A percentile compares a stretch with the other conserved stretches of the same genome.
Evolutionary conservation across 805 yeast species (phyloP).

Genomic region (Suhomyces canberraensis): DNA sequence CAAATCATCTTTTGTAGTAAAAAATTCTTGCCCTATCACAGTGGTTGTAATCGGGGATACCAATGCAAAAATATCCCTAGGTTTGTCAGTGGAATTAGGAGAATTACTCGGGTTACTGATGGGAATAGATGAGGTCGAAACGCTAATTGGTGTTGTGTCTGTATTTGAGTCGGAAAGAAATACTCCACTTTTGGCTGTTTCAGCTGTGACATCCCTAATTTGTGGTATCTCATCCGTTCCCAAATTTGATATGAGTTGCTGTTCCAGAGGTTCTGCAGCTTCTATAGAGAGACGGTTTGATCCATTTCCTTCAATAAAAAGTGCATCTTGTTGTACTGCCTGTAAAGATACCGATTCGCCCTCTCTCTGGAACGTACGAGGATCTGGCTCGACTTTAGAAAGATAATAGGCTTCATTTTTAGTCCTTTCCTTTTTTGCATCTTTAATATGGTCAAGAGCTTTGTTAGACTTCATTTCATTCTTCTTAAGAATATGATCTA

Average conservation of each 20-base stretch:
- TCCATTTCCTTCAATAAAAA: neutral
- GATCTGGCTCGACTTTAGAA: neutral
- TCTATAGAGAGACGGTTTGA: neutral
- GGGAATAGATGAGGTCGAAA: neutral
- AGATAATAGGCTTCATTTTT: neutral
- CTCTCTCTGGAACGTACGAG: neutral
- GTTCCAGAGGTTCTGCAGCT: neutral
- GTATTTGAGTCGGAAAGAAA: neutral
- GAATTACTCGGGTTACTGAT: neutral
- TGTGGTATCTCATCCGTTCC: neutral
- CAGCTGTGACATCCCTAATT: neutral
- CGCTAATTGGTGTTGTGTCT: neutral
- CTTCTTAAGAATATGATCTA: conserved; percentile 33
- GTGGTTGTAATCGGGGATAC: conserved; percentile 10
- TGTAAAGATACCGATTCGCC: neutral
- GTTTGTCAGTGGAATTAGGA: neutral
- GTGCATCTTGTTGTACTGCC: neutral
- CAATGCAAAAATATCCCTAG: conserved; percentile 10
- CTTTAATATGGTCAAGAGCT: neutral
- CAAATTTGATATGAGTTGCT: neutral
- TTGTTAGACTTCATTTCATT: conserved; percentile 21
- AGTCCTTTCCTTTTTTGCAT: neutral
- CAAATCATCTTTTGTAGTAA: conserved; percentile 10
- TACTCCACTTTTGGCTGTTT: neutral
- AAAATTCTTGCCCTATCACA: conserved; percentile 10